A percentile compares a stretch with the other conserved stretches of the same genome.
phyloP scores from a whole-genome alignment of 2,329 filamentous ascomycete genomes.

The Xylaria multiplex region DNA sequence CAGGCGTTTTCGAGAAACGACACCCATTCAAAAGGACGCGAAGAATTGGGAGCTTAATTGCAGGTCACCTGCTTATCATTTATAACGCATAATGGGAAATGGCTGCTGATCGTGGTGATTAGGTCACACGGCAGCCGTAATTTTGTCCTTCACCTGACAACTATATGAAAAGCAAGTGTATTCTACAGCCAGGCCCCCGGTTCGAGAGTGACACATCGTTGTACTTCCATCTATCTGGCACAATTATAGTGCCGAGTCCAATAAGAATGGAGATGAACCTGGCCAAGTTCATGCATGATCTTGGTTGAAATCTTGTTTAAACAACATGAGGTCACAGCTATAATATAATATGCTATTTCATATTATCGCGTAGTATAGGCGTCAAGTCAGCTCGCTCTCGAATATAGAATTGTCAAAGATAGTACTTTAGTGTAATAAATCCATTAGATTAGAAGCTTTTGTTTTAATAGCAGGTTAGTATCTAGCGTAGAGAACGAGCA shows the following conservation, averaged over 20 bases:
- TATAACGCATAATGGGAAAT: background rate
- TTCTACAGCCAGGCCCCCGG: background rate
- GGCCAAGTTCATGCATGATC: background rate
- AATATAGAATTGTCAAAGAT: too few relatives aligned
- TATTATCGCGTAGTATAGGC: slow-evolving; percentile 8
- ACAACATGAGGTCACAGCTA: slow-evolving; percentile 1
- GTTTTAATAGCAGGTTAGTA: too few relatives aligned
- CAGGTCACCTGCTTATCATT: background rate
- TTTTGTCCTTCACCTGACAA: background rate
- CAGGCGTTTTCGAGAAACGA: background rate
- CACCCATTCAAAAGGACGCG: background rate
- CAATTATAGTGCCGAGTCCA: background rate
- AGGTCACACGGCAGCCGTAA: background rate
- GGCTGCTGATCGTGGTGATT: background rate
- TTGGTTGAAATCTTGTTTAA: slow-evolving; percentile 4
- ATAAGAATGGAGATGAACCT: background rate
- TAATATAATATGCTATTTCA: slow-evolving; percentile 16
- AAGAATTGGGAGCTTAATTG: too few relatives aligned
- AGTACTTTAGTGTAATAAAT: too few relatives aligned
- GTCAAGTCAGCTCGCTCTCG: too few relatives aligned
- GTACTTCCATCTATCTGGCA: background rate
- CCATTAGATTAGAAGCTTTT: too few relatives aligned
- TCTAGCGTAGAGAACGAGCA: too few relatives aligned
- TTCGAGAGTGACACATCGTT: background rate
- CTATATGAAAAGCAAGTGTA: background rate